A percentile compares a stretch with the other conserved stretches of the same genome.
Evolutionary conservation across 495 filamentous ascomycete genomes (phyloP).

Genomic region (Cairneyella variabilis): DNA sequence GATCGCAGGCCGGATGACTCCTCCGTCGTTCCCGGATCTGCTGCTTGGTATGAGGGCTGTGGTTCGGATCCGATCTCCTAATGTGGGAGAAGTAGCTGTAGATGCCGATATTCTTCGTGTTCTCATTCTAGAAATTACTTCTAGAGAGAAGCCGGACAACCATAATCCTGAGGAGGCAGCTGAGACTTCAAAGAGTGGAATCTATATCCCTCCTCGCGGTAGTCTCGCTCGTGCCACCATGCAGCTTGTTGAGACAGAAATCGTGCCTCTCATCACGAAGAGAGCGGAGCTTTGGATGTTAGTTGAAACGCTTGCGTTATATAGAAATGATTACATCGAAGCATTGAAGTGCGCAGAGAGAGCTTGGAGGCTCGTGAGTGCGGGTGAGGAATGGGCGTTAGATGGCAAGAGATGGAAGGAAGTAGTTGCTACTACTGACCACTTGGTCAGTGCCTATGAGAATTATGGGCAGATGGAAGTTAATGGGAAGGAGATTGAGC

Average conservation of each 20-base stretch:
- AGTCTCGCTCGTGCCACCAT: constrained; percentile 54
- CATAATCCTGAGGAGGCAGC: constrained; percentile 26
- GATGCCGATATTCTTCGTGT: constrained; percentile 68
- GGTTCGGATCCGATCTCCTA: constrained; percentile 66
- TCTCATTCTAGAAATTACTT: constrained; percentile 66
- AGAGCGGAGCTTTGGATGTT: constrained; percentile 73
- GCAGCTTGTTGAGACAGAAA: constrained; percentile 62
- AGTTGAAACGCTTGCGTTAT: constrained; percentile 65
- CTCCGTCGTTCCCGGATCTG: constrained; percentile 70
- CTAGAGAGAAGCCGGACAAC: constrained; percentile 20
- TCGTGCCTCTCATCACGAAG: constrained; percentile 80
- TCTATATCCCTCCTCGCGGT: constrained; percentile 41
- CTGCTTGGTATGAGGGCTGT: constrained; percentile 67
- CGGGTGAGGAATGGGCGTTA: constrained; percentile 42
- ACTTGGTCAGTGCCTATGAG: constrained; percentile 63
- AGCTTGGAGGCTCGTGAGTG: constrained; percentile 72
- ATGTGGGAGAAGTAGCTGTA: constrained; percentile 69
- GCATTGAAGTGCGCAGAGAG: constrained; percentile 83
- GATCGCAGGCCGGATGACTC: constrained; percentile 71
- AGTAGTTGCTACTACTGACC: constrained; percentile 60
- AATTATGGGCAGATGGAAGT: constrained; percentile 53
- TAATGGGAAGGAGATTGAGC: constrained; percentile 46
- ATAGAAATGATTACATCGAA: constrained; percentile 59
- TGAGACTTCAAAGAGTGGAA: constrained; percentile 33
- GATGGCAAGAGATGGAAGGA: constrained; percentile 50